phyloP scores from a whole-genome alignment of 2,329 filamentous ascomycete genomes.

The Phoma sp. region DNA sequence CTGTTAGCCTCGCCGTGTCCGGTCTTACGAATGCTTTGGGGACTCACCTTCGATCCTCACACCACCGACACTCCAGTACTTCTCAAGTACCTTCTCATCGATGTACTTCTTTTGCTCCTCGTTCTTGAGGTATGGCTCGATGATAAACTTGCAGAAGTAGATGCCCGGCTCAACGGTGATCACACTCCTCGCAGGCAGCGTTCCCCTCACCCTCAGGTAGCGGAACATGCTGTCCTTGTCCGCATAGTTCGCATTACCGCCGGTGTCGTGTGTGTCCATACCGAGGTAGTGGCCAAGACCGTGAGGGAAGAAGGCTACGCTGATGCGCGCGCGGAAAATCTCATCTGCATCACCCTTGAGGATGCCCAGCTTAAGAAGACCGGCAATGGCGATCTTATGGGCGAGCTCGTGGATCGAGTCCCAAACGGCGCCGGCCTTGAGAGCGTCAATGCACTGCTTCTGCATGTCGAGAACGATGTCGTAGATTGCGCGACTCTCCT shows the following conservation, averaged over 20 bases:
- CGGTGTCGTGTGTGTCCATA: constrained; percentile 60
- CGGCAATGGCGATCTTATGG: constrained; percentile 81
- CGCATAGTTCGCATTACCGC: constrained; percentile 56
- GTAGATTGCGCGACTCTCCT: constrained; percentile 65
- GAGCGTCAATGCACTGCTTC: constrained; percentile 72
- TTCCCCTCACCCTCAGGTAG: constrained; percentile 81
- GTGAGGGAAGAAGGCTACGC: constrained; percentile 59
- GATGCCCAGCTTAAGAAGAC: constrained; percentile 77
- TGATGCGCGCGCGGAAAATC: constrained; percentile 54
- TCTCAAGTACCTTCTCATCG: constrained; percentile 67
- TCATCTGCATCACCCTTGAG: constrained; percentile 64
- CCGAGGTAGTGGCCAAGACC: constrained; percentile 59
- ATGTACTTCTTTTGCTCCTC: constrained; percentile 68
- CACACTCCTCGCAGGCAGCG: constrained; percentile 77
- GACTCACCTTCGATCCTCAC: constrained; percentile 77
- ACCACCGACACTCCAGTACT: constrained; percentile 81
- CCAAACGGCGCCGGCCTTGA: constrained; percentile 78
- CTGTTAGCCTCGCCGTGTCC: constrained; percentile 10
- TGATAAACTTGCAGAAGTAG: constrained; percentile 77
- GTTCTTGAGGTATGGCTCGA: constrained; percentile 71
- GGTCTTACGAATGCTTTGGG: not conserved
- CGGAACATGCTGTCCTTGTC: constrained; percentile 86
- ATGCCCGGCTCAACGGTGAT: constrained; percentile 94
- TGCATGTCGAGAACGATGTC: constrained; percentile 89
- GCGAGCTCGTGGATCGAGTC: constrained; percentile 82